Evolutionary conservation across 768 basidiomycete species (phyloP), one percentile per base, ranked within the genome.

Genomic region (Stropharia rugosoannulata): DNA sequence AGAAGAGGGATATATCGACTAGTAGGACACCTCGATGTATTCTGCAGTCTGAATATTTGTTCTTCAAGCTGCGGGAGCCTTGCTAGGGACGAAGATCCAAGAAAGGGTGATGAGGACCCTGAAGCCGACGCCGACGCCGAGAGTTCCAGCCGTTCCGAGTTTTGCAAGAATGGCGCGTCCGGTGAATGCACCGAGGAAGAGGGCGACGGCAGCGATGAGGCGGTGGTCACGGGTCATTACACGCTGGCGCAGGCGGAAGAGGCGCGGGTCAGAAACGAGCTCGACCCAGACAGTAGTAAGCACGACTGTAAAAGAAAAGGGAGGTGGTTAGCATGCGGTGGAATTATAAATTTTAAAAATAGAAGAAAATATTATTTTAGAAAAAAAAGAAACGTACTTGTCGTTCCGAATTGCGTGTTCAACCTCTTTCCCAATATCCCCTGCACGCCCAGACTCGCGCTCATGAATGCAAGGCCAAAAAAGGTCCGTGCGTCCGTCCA

Each of bases 261-360:
- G 80, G 45, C 81, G 71, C 0, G 92, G 92, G 68, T 93, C 90
- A 47, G 86, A 85, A 79, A 90, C 80, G 47, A 95, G 81, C 63
- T 95, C 93, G 61, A 92, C 91, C 91, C 91, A 95, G 54, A 93
- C 81, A 13, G 89, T 90, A 12, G 93, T 95, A 9, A 95, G 76
- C 42, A 93, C 90, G 59, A 93, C 90, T 85, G 67, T 18, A 46
- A 2, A 22, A 22, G 22, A n/a, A n/a, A n/a, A 22, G 22, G 22
- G 4, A 22, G 4, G 22, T 22, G 22, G 22, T 22, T 22, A 27
- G 38, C 45, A 39, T 29, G 15, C 35, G 10, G 29, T 11, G 53
- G 27, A 15, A 13, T 18, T 40, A 39, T 36, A n/a, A 44, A 12
- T 22, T 22, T 22, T 22, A 22, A 22, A 22, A 22, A 22, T 22